Evolutionary conservation across 2,329 filamentous ascomycete genomes (phyloP).

Genomic region (Acrodontium crateriforme): DNA sequence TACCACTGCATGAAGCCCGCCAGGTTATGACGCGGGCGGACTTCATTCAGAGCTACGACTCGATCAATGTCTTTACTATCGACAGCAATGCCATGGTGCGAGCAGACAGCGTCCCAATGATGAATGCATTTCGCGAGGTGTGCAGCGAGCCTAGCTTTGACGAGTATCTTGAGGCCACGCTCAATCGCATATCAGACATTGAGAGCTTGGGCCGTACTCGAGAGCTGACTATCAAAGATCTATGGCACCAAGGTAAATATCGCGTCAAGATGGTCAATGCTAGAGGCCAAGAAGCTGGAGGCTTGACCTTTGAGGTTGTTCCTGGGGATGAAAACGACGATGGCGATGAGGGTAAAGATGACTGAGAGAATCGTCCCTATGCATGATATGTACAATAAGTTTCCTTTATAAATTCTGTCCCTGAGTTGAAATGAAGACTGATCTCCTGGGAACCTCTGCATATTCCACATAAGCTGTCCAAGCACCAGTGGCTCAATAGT

Average conservation of each 20-base stretch:
- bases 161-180: slow-evolving; percentile 64
- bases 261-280: slow-evolving; percentile 41
- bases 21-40: slow-evolving; percentile 93
- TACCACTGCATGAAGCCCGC: slow-evolving; percentile 68
- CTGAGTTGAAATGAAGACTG: no score
- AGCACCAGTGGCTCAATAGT: no score
- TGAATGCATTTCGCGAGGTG: slow-evolving; percentile 76
- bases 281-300: slow-evolving; percentile 33
- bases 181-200: slow-evolving; percentile 79
- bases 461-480: no score
- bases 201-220: slow-evolving; percentile 88
- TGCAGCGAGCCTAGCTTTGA: slow-evolving; percentile 66
- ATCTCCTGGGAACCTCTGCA: no score
- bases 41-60: slow-evolving; percentile 82
- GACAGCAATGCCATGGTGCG: slow-evolving; percentile 75
- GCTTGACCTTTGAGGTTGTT: slow-evolving; percentile 36
- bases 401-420: no score
- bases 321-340: slow-evolving; percentile 17
- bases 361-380: slow-evolving; percentile 1
- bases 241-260: slow-evolving; percentile 75
- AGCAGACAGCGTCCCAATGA: slow-evolving; percentile 92
- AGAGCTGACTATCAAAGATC: slow-evolving; percentile 87
- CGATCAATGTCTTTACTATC: slow-evolving; percentile 90
- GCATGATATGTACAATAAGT: no score
- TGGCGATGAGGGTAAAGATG: slow-evolving; percentile 12